phyloP scores from a whole-genome alignment of 148 eudicot genomes.

The Chenopodium album region DNA sequence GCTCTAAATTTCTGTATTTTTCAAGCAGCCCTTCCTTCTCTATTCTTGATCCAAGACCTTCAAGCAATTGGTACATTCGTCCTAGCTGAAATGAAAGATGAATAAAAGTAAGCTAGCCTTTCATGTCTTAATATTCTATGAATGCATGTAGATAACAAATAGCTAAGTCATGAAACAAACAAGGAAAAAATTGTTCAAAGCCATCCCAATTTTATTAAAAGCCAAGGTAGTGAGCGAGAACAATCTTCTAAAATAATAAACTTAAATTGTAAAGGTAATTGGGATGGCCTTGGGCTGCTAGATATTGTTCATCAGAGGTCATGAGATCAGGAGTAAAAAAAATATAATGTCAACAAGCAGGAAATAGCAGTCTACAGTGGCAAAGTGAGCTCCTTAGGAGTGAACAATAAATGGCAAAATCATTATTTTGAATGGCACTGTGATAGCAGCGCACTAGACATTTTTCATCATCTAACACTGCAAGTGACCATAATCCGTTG shows the following conservation, averaged over 20 bases:
- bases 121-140: neutral
- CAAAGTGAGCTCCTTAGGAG: neutral
- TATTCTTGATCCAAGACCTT: conserved; percentile 75
- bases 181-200: neutral
- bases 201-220: neutral
- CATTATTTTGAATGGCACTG: neutral
- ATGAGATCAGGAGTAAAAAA: neutral
- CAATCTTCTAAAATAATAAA: neutral
- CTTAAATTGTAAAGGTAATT: neutral
- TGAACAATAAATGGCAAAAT: neutral
- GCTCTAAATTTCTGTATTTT: conserved; percentile 61
- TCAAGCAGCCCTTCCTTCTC: conserved; percentile 84
- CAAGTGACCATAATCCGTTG: too few relatives aligned
- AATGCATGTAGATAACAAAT: neutral
- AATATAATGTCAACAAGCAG: neutral
- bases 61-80: conserved; percentile 90
- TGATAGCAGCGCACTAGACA: too few relatives aligned
- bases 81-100: conserved; percentile 52
- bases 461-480: too few relatives aligned
- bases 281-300: neutral
- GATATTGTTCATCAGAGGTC: neutral
- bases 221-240: neutral
- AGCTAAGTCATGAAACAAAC: neutral
- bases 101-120: conserved; percentile 10
- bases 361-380: neutral